Base-by-base conservation (phyloP, 2,329 filamentous ascomycete species). In the Epichloe baconii region DNA sequence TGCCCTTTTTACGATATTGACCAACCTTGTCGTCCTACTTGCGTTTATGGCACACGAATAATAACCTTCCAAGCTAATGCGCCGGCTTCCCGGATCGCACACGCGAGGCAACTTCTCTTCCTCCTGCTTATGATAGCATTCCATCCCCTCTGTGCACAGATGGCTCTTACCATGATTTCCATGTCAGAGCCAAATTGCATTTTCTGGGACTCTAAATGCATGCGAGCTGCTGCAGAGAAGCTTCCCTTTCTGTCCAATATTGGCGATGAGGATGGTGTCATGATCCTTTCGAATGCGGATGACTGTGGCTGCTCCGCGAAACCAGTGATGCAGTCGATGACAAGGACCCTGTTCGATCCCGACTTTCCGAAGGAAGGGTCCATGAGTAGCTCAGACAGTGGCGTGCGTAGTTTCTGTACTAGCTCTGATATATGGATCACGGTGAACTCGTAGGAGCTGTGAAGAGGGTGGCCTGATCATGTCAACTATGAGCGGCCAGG, bases 61-160 rank as follows among this genome's bases (percentile, higher is more conserved):
- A 88, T 74, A 26, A 88, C 76, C 57, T 77, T 78, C 71, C 86
- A 82, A 2, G 79, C 82, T 52, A 88, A 63, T 3, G 82, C 85
- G 5, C 80, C 80, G 0, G 85, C 85, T 68, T 91, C 85, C 17
- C 86, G 75, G 43, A 91, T 78, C 41, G 83, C 84, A 65, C 86
- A 91, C 3, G 78, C 77, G 37, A 90, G 65, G 61, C 86, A 91
- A 0, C 83, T 85, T 54, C 84, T 73, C 56, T 79, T 77, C 40
- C 75, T 72, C 48, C 83, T 73, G 54, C 82, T 86, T 55, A 90
- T 74, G 17, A 90, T 63, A 21, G 86, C 85, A 62, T 88, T 85
- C 74, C 82, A 83, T 2, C 86, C 86, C 57, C 77, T 80, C 61
- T 86, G 80, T 0, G 85, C 82, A 62, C 86, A 90, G 57, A 87